Percentiles rank a stretch among this genome's conserved stretches.
These are phyloP conservation scores for Athelia sp. DNA, from an alignment of 1,284 basidiomycete genomes.

Conservation along the genomic window DNA sequence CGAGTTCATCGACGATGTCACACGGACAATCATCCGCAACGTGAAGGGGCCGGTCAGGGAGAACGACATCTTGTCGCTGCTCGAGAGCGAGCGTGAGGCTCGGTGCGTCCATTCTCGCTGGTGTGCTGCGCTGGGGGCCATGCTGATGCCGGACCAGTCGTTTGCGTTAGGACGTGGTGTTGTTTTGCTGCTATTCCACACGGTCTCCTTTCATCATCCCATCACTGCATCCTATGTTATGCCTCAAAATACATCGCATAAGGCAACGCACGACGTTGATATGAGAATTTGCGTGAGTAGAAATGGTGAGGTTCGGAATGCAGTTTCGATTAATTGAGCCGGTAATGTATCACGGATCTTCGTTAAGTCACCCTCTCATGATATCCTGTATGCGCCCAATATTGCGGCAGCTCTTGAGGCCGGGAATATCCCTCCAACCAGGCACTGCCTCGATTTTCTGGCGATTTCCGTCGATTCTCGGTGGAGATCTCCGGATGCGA, in stretches of 20 bases:
- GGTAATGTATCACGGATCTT: too few species aligned
- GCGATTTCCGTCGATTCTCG: too few species aligned
- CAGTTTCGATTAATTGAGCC: too few species aligned
- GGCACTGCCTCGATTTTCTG: too few species aligned
- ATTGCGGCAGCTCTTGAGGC: too few species aligned
- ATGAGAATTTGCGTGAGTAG: too few species aligned
- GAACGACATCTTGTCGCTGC: conserved; percentile 94
- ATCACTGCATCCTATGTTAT: not conserved
- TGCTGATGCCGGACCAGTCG: conserved; percentile 23
- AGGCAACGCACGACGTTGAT: too few species aligned
- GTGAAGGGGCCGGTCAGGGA: conserved; percentile 98
- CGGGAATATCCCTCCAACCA: too few species aligned
- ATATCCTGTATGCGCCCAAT: too few species aligned
- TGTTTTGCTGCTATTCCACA: conserved; percentile 7
- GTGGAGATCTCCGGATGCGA: conserved; percentile 1
- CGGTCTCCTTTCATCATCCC: conserved; percentile 11
- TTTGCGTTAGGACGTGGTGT: conserved; percentile 28
- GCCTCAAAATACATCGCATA: too few species aligned
- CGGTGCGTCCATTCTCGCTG: conserved; percentile 60
- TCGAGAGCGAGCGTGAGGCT: conserved; percentile 99
- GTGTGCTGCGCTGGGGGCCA: not conserved
- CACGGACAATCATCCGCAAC: conserved; percentile 97
- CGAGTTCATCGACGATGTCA: conserved; percentile 98
- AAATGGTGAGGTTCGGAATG: too few species aligned
- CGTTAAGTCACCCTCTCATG: too few species aligned